Evolutionary conservation across 164 flowering plant species (phyloP).

Genomic region (Chimonanthus praecox): DNA sequence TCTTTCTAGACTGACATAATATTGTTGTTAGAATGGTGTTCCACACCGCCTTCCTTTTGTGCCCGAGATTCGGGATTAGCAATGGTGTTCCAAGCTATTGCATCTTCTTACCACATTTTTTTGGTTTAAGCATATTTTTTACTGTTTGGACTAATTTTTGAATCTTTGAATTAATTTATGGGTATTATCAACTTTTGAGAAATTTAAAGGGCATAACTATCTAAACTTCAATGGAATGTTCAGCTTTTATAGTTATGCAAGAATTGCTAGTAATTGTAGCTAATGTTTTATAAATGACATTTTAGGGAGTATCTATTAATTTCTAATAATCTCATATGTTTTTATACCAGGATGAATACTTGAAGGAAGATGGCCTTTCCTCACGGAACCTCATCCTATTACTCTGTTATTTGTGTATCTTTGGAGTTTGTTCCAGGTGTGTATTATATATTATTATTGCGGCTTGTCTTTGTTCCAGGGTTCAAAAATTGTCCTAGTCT

Average conservation of each 20-base stretch:
- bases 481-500: no score
- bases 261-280: not conserved
- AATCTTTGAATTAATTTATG: not conserved
- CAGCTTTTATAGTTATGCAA: not conserved
- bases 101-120: no score
- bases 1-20: no score
- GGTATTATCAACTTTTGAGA: not conserved
- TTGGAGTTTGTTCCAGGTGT: slow-evolving; percentile 94
- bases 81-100: no score
- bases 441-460: slow-evolving; percentile 3
- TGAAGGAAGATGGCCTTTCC: slow-evolving; percentile 71
- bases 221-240: not conserved
- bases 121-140: not conserved
- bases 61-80: no score
- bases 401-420: slow-evolving; percentile 67
- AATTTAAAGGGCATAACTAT: not conserved
- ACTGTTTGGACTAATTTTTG: not conserved
- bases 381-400: slow-evolving; percentile 77
- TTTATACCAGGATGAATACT: slow-evolving; percentile 58
- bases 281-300: not conserved
- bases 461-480: not conserved
- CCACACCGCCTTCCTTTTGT: no score
- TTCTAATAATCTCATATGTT: slow-evolving; percentile 1
- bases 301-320: not conserved
- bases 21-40: no score